Evolutionary conservation across 441 rosid genomes (phyloP).

Genomic region (Mallotus japonicus): DNA sequence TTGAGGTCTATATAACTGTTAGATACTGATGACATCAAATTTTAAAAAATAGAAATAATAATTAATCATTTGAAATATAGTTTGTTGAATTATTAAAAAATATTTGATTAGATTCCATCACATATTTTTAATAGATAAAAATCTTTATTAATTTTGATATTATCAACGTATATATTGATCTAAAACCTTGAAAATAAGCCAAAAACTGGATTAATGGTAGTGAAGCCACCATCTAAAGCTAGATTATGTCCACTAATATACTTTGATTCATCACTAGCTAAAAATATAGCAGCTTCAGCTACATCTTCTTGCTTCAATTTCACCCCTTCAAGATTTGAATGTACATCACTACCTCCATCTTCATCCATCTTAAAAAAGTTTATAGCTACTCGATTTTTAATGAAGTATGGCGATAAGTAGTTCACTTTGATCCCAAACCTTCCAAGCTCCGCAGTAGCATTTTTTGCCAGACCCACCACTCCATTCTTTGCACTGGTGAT

Average conservation of each 20-base stretch:
- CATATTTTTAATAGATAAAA: too few species aligned
- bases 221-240: constrained; percentile 44
- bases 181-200: constrained; percentile 14
- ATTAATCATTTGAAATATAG: too few species aligned
- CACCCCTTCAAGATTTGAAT: constrained; percentile 29
- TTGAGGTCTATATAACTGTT: too few species aligned
- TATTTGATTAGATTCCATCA: too few species aligned
- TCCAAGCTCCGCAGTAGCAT: background rate
- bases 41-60: too few species aligned
- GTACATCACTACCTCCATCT: constrained; percentile 26
- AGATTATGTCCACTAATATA: constrained; percentile 44
- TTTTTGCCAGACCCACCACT: background rate
- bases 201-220: constrained; percentile 22
- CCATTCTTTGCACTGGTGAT: constrained; percentile 30
- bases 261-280: constrained; percentile 43
- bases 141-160: too few species aligned
- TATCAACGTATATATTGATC: too few species aligned
- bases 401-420: constrained; percentile 42
- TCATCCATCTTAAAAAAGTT: constrained; percentile 16
- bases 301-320: constrained; percentile 35
- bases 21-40: too few species aligned
- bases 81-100: too few species aligned
- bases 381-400: constrained; percentile 29
- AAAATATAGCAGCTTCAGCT: constrained; percentile 41
- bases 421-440: constrained; percentile 42